Evolutionary conservation across 2,329 filamentous ascomycete species (phyloP), one percentile per base, ranked within the genome.

Genomic region (Diaporthe sp.): DNA sequence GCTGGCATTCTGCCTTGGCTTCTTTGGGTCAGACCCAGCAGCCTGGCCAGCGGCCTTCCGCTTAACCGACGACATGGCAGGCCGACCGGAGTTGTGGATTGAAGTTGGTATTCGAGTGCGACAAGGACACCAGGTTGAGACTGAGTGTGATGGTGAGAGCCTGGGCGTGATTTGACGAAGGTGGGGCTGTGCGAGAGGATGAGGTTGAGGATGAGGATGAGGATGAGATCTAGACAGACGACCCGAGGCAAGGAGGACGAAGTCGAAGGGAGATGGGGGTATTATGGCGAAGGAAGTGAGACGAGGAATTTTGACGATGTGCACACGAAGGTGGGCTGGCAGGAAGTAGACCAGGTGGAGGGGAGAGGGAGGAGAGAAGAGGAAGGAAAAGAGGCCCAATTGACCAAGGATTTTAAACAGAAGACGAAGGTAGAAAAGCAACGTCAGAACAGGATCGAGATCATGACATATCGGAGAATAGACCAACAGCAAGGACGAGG

Each of bases 1-100:
- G 86, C 89, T 95, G 77, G 89, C 91, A 81, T 97, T 93, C 72
- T 90, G 87, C 84, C 93, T 95, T 75, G 92, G 82, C 83, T 95
- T 96, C 84, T 96, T 96, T 61, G 88, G 81, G 58, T 93, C 91
- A 0, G 82, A 78, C 39, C 83, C 83, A 15, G 85, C 81, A 31
- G 87, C 81, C 73, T 87, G 85, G 74, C 84, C 87, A 58, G 90
- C 89, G 85, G 94, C 94, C 79, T 94, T 92, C 85, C 95, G 95
- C 77, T 91, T 84, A 22, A 89, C 86, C 15, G 89, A 86, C 65
- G 89, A 88, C 89, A 91, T 91, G 73, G 76, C 67, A 42, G 49
- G 31, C 17, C 53, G 73, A 8, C 17, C 25, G 42, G 17, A 37
- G 34, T 25, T 37, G 46, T 44, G 22, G 10, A 4, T 39, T 61